Percentiles rank a stretch among this genome's conserved stretches.
These are phyloP conservation scores for Marchantia paleacea DNA, from an alignment of 225 moss, liverwort and hornwort genomes.

Conservation along the genomic window DNA sequence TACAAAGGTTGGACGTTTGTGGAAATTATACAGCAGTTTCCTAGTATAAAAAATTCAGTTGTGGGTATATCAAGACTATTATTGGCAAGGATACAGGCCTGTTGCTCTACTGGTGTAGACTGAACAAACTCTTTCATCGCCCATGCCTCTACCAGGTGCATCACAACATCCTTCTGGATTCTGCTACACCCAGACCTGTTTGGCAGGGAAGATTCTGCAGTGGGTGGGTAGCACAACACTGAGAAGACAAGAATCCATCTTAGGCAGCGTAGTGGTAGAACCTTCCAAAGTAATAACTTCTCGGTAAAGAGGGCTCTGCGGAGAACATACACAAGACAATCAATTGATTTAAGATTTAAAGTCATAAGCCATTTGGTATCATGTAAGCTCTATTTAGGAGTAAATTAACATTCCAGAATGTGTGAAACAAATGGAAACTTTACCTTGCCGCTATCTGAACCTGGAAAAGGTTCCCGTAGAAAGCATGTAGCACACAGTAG, in stretches of 20 bases:
- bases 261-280: conserved; percentile 82
- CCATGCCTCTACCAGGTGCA: conserved; percentile 73
- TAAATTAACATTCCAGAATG: neutral
- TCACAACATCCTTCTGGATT: conserved; percentile 52
- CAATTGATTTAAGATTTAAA: neutral
- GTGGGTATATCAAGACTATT: neutral
- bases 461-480: conserved; percentile 58
- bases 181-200: conserved; percentile 31
- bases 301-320: conserved; percentile 77
- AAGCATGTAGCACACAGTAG: conserved; percentile 56
- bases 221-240: conserved; percentile 55
- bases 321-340: conserved; percentile 7
- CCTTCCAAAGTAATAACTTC: conserved; percentile 70
- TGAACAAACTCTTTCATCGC: conserved; percentile 80
- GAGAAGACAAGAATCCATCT: conserved; percentile 84
- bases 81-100: conserved; percentile 78
- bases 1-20: neutral
- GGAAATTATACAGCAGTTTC: neutral
- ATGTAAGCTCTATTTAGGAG: neutral
- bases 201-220: conserved; percentile 19
- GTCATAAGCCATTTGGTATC: neutral
- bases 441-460: conserved; percentile 70
- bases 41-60: neutral
- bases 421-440: neutral
- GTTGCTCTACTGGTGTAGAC: conserved; percentile 63